Percentiles rank a stretch among this genome's conserved stretches.
phyloP scores from a whole-genome alignment of 202 grass and related monocot species.

The Schoenoplectus triqueter region DNA sequence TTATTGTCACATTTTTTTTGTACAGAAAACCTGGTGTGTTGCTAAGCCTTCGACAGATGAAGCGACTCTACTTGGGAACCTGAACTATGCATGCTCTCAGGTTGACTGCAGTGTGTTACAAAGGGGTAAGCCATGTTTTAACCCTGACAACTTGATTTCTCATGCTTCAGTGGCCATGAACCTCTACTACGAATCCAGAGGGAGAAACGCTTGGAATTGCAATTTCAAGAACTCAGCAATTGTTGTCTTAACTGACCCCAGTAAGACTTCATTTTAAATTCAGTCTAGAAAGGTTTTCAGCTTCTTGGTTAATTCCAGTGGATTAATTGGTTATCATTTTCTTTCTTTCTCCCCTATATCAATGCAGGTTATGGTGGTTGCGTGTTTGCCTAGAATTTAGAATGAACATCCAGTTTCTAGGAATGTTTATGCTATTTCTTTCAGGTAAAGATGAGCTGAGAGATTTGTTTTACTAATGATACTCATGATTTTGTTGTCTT shows the following conservation, averaged over 20 bases:
- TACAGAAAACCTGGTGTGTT: conserved; percentile 77
- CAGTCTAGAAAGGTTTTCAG: neutral
- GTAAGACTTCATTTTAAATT: conserved; percentile 34
- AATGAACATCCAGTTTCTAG: neutral
- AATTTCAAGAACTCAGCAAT: conserved; percentile 62
- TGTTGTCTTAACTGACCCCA: conserved; percentile 65
- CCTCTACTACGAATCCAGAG: conserved; percentile 65
- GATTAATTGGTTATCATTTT: neutral
- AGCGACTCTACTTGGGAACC: conserved; percentile 44
- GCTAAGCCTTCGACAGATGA: conserved; percentile 67
- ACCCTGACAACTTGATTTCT: conserved; percentile 57
- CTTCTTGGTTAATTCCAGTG: neutral
- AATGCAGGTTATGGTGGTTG: conserved; percentile 33
- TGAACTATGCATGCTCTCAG: conserved; percentile 67
- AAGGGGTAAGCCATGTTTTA: conserved; percentile 57
- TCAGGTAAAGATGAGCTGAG: neutral
- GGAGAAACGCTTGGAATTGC: conserved; percentile 81
- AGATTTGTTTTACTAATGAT: conserved; percentile 8
- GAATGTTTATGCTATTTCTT: neutral
- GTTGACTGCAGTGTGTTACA: conserved; percentile 62
- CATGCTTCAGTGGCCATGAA: conserved; percentile 77
- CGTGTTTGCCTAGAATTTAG: neutral
- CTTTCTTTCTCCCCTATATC: neutral
- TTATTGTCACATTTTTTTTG: neutral
- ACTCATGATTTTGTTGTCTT: conserved; percentile 7